Evolutionary conservation across 352 stramenopile species (phyloP).

Genomic region (Bremia lactucae): DNA sequence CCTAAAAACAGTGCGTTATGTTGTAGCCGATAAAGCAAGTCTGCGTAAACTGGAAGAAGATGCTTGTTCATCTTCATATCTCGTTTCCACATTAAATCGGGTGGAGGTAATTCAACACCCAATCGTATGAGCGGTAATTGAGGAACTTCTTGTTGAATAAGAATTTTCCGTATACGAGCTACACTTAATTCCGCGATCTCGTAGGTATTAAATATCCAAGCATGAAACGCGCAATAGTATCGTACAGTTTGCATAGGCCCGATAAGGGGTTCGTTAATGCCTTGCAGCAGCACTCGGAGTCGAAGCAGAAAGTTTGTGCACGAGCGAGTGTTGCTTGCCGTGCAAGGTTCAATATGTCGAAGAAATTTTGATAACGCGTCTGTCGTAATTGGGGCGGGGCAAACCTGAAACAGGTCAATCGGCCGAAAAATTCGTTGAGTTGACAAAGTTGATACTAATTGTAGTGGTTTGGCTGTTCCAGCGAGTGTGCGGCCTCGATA

Average conservation of each 20-base stretch:
- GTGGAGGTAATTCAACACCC: no score
- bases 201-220: not conserved
- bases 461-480: not conserved
- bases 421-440: not conserved
- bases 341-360: not conserved
- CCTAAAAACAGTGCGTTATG: not conserved
- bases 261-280: not conserved
- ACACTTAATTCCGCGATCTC: not conserved
- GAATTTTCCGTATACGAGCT: not conserved
- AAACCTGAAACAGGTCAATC: not conserved
- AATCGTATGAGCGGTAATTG: not conserved
- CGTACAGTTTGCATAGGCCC: not conserved
- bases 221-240: not conserved
- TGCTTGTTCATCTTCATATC: no score
- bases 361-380: not conserved
- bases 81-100: no score
- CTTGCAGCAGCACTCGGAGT: not conserved
- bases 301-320: constrained; percentile 21
- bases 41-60: no score
- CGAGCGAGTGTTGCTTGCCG: not conserved
- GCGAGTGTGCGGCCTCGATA: not conserved
- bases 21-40: not conserved
- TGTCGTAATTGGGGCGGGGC: not conserved
- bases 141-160: not conserved
- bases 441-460: not conserved